Base-by-base conservation (phyloP, 805 yeast species). In the Suhomyces pyralidae region DNA sequence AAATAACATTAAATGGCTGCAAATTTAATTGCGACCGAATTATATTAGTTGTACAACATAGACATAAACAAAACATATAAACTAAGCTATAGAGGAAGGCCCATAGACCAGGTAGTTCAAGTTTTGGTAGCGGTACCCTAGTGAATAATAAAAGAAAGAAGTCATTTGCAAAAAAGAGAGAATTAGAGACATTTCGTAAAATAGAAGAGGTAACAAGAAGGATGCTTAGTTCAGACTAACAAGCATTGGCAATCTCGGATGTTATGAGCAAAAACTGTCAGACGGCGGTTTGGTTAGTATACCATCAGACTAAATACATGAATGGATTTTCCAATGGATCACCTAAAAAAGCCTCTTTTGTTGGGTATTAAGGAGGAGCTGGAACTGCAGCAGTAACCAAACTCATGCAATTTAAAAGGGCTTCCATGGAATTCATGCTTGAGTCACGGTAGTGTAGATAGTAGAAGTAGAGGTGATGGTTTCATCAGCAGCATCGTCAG, bases 381-480 rank as follows among this genome's bases (percentile, higher is more conserved):
- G 46, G 46, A 14, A 43, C 46, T 43, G 24, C 1, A 17, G 42
- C 42, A 38, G 42, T 38, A 17, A 3, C 42, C 42, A 19, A 36
- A 10, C 42, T 38, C 42, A 38, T 38, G 42, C 42, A 38, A 38
- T 7, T 17, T 20, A 20, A 24, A 42, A 24, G 19, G 15, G 8
- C 12, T 10, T n/a, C 30, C 30, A 24, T 6, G 17, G 44, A 40
- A 43, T 15, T 49, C 45, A 56, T n/a, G 51, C 49, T 28, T 32
- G 34, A 25, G 79, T 69, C 38, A 75, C 66, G 3, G 80, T 69
- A 5, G 67, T 57, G 53, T 64, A 62, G 26, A 71, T 53, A 22
- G 78, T 67, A n/a, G 73, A 58, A 5, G 77, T 68, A 19, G 75
- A 64, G 10, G 80, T 74, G 26, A 69, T 63, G 14, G 78, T 73